phyloP scores from a whole-genome alignment of 345 rosid genomes.

The Reutealis trisperma region DNA sequence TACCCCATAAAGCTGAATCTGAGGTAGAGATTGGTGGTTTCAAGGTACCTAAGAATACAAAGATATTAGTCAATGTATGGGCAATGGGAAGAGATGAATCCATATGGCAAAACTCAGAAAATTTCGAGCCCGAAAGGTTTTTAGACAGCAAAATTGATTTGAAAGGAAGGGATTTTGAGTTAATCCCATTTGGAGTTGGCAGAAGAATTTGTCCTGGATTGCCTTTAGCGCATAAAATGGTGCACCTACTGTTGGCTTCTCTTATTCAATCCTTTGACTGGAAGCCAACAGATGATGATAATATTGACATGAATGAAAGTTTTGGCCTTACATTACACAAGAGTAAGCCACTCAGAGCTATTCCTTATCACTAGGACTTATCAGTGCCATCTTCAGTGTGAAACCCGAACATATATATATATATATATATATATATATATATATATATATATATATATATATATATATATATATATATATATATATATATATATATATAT shows the following conservation, averaged over 20 bases:
- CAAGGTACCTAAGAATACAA: background rate
- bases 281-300: constrained; percentile 29
- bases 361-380: constrained; percentile 4
- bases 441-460: too few species aligned
- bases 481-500: too few species aligned
- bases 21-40: constrained; percentile 10
- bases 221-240: constrained; percentile 37
- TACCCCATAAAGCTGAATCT: background rate
- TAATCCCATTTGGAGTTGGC: constrained; percentile 34
- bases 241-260: constrained; percentile 45
- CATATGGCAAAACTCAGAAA: background rate
- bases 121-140: constrained; percentile 16
- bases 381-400: too few species aligned
- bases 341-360: constrained; percentile 24
- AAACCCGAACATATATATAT: too few species aligned
- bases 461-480: too few species aligned
- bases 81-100: background rate
- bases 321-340: constrained; percentile 38
- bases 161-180: constrained; percentile 21
- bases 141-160: constrained; percentile 7
- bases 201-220: constrained; percentile 45
- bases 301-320: constrained; percentile 22
- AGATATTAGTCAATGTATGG: constrained; percentile 7
- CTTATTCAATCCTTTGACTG: constrained; percentile 23
- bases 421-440: too few species aligned